Evolutionary conservation across 331 rosid genomes (phyloP).

Genomic region (Rosa hybrid): DNA sequence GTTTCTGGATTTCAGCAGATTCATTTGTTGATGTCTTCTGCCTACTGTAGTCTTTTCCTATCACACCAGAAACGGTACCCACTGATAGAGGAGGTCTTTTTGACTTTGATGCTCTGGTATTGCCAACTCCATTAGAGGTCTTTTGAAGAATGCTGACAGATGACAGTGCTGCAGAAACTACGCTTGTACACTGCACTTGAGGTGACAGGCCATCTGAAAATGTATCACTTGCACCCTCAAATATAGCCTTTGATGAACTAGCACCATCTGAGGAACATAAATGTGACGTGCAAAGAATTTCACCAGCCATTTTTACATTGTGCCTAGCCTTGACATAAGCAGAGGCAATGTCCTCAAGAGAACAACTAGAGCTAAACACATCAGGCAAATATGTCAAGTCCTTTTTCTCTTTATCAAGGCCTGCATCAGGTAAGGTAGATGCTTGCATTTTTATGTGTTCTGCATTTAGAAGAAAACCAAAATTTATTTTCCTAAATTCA

Average conservation of each 20-base stretch:
- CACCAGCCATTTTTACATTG: slow-evolving; percentile 30
- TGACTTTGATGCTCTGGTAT: slow-evolving; percentile 24
- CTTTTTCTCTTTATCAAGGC: slow-evolving; percentile 20
- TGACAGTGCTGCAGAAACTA: slow-evolving; percentile 12
- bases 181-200: neutral
- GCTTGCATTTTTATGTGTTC: slow-evolving; percentile 27
- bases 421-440: slow-evolving; percentile 3
- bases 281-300: slow-evolving; percentile 35
- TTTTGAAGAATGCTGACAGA: slow-evolving; percentile 12
- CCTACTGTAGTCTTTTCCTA: slow-evolving; percentile 35
- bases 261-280: neutral
- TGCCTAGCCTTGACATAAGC: slow-evolving; percentile 33
- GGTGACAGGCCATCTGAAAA: slow-evolving; percentile 15
- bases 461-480: neutral
- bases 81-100: slow-evolving; percentile 23
- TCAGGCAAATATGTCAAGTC: slow-evolving; percentile 32
- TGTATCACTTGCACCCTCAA: slow-evolving; percentile 26
- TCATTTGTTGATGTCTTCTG: slow-evolving; percentile 15
- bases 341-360: slow-evolving; percentile 41
- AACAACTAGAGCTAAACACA: slow-evolving; percentile 31
- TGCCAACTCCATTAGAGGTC: slow-evolving; percentile 12
- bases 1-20: slow-evolving; percentile 24
- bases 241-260: slow-evolving; percentile 11
- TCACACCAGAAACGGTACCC: slow-evolving; percentile 39
- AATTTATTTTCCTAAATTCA: neutral